These are phyloP conservation scores for Phalaenopsis hybrid DNA, from an alignment of 116 monocot genomes.

Conservation along the genomic window DNA sequence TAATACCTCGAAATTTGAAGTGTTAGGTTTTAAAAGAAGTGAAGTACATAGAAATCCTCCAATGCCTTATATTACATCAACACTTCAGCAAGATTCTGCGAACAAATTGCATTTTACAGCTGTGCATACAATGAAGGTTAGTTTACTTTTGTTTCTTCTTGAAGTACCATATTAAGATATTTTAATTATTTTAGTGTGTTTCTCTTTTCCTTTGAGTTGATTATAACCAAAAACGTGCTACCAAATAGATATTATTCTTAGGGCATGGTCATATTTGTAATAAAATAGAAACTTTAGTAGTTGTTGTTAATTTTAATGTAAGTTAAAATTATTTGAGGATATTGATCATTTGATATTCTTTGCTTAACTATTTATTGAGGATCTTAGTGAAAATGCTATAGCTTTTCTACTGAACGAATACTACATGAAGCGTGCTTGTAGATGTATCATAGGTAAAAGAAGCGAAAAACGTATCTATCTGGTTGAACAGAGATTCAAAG, in stretches of 20 bases:
- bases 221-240: neutral
- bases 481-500: neutral
- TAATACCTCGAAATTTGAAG: conserved; percentile 51
- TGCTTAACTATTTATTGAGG: neutral
- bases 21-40: conserved; percentile 44
- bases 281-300: neutral
- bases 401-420: neutral
- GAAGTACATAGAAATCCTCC: conserved; percentile 59
- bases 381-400: neutral
- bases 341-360: neutral
- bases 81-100: conserved; percentile 86
- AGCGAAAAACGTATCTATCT: neutral
- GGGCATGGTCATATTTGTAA: neutral
- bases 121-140: conserved; percentile 83
- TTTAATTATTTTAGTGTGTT: neutral
- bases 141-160: conserved; percentile 6
- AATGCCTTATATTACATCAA: conserved; percentile 92
- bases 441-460: neutral
- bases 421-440: neutral
- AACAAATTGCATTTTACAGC: conserved; percentile 75
- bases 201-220: neutral
- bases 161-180: neutral
- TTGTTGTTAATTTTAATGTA: neutral
- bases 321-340: neutral
- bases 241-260: neutral